Base-by-base conservation (phyloP, 345 rosid genomes). In the Populus deltoides region DNA sequence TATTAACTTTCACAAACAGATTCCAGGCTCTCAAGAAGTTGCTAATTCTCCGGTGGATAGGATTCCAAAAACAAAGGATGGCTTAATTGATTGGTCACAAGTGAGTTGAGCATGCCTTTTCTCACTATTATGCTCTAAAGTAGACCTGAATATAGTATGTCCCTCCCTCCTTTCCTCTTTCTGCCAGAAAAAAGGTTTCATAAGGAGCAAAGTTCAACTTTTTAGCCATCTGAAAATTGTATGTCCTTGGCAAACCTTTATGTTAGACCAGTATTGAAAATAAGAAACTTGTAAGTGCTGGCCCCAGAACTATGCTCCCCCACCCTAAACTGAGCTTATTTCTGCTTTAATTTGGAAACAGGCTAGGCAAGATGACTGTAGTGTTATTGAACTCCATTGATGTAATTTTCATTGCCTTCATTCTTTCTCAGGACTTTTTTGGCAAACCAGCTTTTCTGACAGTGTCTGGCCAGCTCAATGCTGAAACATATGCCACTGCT, bases 391-490 rank as follows among this genome's bases (percentile, higher is more conserved):
- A 18, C 27, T 31, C 67, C 39, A 18, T 67, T 80, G 65, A 71
- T 71, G 57, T 68, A 7, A 39, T 81, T 65, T 80, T 78, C 20
- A 1, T 72, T 47, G 74, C 67, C 39, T 74, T 18, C 24, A 78
- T 73, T 82, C 16, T 39, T 59, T 79, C 51, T 68, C 87, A 96
- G 99, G 98, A 96, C 81, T 96, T 93, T 87, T 96, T 96, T 79
- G 97, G 92, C 75, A 93, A 96, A 81, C 97, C 99, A 78, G 97
- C 98, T 38, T 96, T 96, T 88, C 88, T 96, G 86, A 93, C 98
- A 2, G 98, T 96, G 75, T 96, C 98, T 33, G 99, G 99, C 71
- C 99, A 96, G 86, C 99, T 93, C 67, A 96, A 96, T 87, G 99
- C 90, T 70, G 99, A 96, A 90, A 89, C 99, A 78, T 96, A 93